Evolutionary conservation across 2,329 filamentous ascomycete genomes (phyloP), one percentile per base, ranked within the genome.

Genomic region (Colletotrichum sp.): DNA sequence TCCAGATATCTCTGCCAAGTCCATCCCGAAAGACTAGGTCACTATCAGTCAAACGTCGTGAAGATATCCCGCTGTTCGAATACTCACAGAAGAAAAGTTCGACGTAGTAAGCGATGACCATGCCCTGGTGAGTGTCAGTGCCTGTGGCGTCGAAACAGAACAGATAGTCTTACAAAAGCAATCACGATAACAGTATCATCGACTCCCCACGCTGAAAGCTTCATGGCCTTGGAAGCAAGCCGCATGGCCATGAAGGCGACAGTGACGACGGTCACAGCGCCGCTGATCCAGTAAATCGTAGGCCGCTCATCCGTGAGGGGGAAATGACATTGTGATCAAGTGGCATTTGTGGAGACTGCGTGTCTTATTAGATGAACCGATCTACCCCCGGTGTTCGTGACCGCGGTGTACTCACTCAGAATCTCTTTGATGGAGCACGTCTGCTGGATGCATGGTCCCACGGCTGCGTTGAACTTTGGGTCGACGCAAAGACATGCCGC

Each of bases 1-100:
- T 80, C 83, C 83, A 85, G 6, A 84, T 80, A 43, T 85, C 84
- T 24, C 81, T 78, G 5, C 83, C 84, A 47, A 84, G 82, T 0
- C 77, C 80, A 2, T 76, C 57, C 2, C 77, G 63, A 1, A 78
- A 76, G 13, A 78, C 81, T 27, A 16, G 24, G 24, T 24, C 24
- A 24, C 24, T 24, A 24, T 24, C 36, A 81, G 24, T 4, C 38
- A 6, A 6, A 5, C n/a, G 18, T 16, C 16, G 3, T 5, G 21
- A 7, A 3, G 11, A 31, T 7, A 21, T 13, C 8, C 13, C 6
- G 5, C 15, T 5, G 1, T n/a, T 43, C 3, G 13, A 5, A 13
- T n/a, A 38, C 61, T n/a, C 24, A 47, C 61, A 47, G 36, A 12
- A 47, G 61, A 64, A 29, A 5, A 33, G 4, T 6, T 33, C 12